phyloP scores from a whole-genome alignment of 345 rosid genomes.

The Lepidium sativum region DNA sequence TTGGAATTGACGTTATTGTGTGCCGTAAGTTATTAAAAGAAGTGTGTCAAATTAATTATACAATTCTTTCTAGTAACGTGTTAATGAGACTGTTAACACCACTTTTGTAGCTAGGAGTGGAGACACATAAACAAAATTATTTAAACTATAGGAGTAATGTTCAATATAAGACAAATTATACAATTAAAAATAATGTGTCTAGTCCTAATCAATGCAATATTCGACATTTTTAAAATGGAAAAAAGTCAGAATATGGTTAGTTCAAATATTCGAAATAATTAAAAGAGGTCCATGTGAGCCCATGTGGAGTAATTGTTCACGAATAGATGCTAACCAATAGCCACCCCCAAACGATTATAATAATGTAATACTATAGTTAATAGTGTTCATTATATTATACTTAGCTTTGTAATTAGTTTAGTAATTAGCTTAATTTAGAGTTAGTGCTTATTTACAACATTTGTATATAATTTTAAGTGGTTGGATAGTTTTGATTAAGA shows the following conservation, averaged over 20 bases:
- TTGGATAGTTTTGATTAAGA: too few relatives aligned
- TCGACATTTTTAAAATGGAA: neutral
- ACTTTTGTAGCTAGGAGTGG: neutral
- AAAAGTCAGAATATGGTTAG: neutral
- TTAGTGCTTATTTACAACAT: too few relatives aligned
- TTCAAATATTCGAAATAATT: conserved; percentile 3
- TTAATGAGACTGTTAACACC: neutral
- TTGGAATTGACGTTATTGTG: neutral
- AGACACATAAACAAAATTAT: neutral
- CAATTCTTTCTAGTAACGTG: neutral
- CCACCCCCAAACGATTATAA: neutral
- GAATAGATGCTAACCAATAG: conserved; percentile 14
- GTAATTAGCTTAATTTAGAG: too few relatives aligned
- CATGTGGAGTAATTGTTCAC: conserved; percentile 11
- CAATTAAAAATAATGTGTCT: neutral
- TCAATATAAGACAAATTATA: neutral
- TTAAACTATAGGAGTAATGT: neutral
- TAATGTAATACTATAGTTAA: neutral
- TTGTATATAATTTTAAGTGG: too few relatives aligned
- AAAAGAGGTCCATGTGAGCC: conserved; percentile 4
- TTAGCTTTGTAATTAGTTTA: too few relatives aligned
- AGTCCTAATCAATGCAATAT: neutral
- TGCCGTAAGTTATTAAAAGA: neutral
- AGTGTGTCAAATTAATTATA: neutral
- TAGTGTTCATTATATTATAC: too few relatives aligned